Evolutionary conservation across 2,329 filamentous ascomycete genomes (phyloP).

Genomic region (Ramularia endophylla): DNA sequence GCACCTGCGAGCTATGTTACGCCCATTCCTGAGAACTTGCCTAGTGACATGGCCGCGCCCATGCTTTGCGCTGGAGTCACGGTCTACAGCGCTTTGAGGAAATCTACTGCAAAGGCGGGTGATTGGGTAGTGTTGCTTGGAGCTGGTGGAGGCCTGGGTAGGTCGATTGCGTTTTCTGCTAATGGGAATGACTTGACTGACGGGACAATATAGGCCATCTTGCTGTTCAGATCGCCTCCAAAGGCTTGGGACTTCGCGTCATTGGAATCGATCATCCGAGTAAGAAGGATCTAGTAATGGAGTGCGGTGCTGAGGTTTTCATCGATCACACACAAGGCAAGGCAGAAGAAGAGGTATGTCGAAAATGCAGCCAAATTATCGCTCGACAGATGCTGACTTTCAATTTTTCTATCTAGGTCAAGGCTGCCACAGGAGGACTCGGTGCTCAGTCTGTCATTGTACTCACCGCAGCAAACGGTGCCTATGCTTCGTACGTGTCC

Average conservation of each 20-base stretch:
- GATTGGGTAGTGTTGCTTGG: slow-evolving; percentile 53
- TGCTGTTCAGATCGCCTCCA: slow-evolving; percentile 53
- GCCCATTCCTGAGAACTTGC: slow-evolving; percentile 57
- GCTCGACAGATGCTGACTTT: too few species aligned
- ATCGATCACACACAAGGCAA: slow-evolving; percentile 54
- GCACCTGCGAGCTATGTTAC: slow-evolving; percentile 63
- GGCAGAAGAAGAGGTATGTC: slow-evolving; percentile 47
- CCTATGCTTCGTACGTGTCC: slow-evolving; percentile 34
- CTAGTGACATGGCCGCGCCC: slow-evolving; percentile 57
- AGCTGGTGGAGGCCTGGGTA: slow-evolving; percentile 26
- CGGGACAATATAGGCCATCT: slow-evolving; percentile 46
- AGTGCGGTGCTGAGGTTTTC: slow-evolving; percentile 61
- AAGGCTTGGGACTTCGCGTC: slow-evolving; percentile 58
- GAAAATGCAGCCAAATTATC: too few species aligned
- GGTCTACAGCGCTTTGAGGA: slow-evolving; percentile 60
- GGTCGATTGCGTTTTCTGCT: neutral
- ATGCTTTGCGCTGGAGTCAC: slow-evolving; percentile 64
- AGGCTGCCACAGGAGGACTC: slow-evolving; percentile 50
- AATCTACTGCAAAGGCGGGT: slow-evolving; percentile 53
- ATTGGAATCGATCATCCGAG: slow-evolving; percentile 60
- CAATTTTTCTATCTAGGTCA: too few species aligned
- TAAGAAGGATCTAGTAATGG: slow-evolving; percentile 57
- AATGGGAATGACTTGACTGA: neutral
- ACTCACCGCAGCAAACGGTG: slow-evolving; percentile 42
- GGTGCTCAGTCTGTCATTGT: slow-evolving; percentile 59